Base-by-base conservation (phyloP, 805 yeast genomes). In the Candida maltosa region DNA sequence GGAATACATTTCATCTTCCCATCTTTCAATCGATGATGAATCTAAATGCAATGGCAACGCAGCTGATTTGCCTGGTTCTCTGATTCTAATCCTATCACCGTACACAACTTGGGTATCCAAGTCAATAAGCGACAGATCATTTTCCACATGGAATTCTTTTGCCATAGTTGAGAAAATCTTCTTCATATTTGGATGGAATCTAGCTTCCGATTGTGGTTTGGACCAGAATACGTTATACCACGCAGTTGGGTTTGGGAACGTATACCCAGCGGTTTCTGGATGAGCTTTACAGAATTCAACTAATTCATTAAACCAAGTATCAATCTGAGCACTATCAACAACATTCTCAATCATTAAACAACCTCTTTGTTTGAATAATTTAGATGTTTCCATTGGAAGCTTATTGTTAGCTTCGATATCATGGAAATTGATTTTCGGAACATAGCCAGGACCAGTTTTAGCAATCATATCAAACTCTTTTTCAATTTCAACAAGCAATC, bases 1-100 rank as follows among this genome's bases (percentile, higher is more conserved):
- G n/a, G 65, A 41, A 45, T 66, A 70, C 16, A 48, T 55, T 10
- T 36, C 42, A 45, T 70, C 73, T 43, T 69, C 73, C 75, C 75
- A 70, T 31, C 75, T 45, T 42, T 68, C 74, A 24, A 69, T 47
- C 1, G 68, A 57, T 14, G 67, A 58, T 9, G 65, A 59, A 40
- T 69, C 74, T 11, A 56, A 47, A 35, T 69, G 73, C 12, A 65
- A 58, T n/a, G 59, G 60, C 22, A 68, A 49, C 1, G 67, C 39
- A n/a, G 55, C 48, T 6, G 20, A 25, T 10, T 47, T 43, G 8
- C 73, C 73, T 0, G 73, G 70, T 5, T 48, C 42, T 26, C 73
- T 48, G 26, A 69, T 62, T 35, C 73, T 48, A 21, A 67, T 48
- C 29, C 71, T 44, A 42, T 69, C 73, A 6, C 70, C 70, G 41